Conservation (phyloP, 1,284 basidiomycete species). For the Vanrija sp. region DNA sequence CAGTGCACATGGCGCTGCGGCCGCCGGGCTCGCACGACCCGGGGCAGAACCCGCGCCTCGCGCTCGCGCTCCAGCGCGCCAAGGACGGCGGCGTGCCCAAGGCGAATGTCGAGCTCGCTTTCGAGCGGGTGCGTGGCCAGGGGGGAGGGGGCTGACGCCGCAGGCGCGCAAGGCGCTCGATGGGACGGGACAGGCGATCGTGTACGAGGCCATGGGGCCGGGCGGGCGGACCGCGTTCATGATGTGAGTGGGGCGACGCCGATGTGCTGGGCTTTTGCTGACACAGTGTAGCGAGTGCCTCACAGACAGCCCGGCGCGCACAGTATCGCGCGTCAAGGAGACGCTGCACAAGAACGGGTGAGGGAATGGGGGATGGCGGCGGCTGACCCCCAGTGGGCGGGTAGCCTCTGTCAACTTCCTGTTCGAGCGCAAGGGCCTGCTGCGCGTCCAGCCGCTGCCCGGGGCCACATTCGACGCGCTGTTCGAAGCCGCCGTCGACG, state of each 20-base stretch:
- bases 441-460: constrained; percentile 55
- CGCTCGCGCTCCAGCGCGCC: constrained; percentile 59
- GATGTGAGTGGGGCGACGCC: constrained; percentile 57
- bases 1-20: constrained; percentile 64
- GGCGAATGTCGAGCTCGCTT: constrained; percentile 67
- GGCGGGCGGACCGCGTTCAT: constrained; percentile 65
- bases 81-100: constrained; percentile 68
- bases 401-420: constrained; percentile 70
- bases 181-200: constrained; percentile 41
- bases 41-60: constrained; percentile 60
- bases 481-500: constrained; percentile 46
- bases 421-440: constrained; percentile 65
- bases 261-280: constrained; percentile 18
- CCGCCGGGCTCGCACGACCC: constrained; percentile 65
- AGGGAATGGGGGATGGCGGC: neutral
- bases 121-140: constrained; percentile 57
- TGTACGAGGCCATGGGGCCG: constrained; percentile 69
- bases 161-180: constrained; percentile 32
- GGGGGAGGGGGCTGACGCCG: neutral
- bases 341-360: constrained; percentile 61
- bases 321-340: constrained; percentile 62
- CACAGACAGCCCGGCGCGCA: constrained; percentile 69
- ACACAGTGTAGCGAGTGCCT: constrained; percentile 61
- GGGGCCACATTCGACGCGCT: constrained; percentile 39
- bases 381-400: constrained; percentile 56